Conservation (phyloP, 768 basidiomycete species). For the Trametes punicea region DNA sequence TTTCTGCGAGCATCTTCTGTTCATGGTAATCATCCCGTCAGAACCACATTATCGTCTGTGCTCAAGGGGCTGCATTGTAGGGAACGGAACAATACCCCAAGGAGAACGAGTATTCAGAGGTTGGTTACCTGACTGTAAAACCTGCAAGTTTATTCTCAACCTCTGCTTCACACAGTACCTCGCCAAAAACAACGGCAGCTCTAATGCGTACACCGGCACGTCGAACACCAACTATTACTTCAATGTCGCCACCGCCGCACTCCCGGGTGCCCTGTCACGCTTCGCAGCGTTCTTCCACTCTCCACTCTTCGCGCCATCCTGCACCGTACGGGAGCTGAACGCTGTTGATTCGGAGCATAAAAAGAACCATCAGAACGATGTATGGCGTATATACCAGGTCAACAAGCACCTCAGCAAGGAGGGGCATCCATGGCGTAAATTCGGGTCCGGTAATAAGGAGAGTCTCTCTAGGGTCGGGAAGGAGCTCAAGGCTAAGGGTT, state of each 20-base stretch:
- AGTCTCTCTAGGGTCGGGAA: constrained; percentile 65
- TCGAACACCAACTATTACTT: constrained; percentile 91
- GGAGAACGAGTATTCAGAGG: constrained; percentile 95
- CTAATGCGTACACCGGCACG: constrained; percentile 92
- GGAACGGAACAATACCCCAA: constrained; percentile 80
- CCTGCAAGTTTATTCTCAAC: too few species aligned
- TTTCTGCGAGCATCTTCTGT: constrained; percentile 94
- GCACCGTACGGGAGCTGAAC: constrained; percentile 86
- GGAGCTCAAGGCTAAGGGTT: constrained; percentile 49
- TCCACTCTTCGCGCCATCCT: constrained; percentile 84
- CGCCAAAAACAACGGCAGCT: constrained; percentile 77
- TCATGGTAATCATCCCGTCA: constrained; percentile 65
- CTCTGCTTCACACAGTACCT: constrained; percentile 48
- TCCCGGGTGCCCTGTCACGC: constrained; percentile 69
- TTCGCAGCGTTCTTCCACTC: constrained; percentile 88
- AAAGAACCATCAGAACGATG: constrained; percentile 88
- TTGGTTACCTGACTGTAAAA: constrained; percentile 29
- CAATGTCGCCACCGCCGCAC: constrained; percentile 59
- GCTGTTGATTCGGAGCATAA: constrained; percentile 97
- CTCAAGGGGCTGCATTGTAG: constrained; percentile 38
- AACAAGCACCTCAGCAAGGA: constrained; percentile 80
- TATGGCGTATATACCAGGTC: constrained; percentile 94
- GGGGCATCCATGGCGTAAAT: constrained; percentile 87
- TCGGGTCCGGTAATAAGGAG: constrained; percentile 82
- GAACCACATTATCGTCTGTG: background rate